These are phyloP conservation scores for Acorus calamus DNA, from an alignment of 106 monocot species.

Conservation along the genomic window DNA sequence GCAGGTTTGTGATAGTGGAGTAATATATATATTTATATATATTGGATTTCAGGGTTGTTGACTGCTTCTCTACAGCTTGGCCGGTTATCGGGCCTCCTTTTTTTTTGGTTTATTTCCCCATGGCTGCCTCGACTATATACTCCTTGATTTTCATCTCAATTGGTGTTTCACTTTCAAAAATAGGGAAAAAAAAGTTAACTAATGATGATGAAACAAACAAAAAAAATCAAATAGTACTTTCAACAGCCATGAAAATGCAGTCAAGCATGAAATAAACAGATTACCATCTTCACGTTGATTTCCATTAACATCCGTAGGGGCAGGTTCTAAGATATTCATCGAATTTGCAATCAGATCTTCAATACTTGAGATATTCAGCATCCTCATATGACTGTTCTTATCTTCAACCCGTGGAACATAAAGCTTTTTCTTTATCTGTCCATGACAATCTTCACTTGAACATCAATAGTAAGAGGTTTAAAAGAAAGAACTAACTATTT, in stretches of 20 bases:
- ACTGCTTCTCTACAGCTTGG: no score
- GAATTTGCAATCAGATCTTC: conserved; percentile 80
- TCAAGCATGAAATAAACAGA: background rate
- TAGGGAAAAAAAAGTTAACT: no score
- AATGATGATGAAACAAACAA: background rate
- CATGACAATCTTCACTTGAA: conserved; percentile 33
- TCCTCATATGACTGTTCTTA: conserved; percentile 85
- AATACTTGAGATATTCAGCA: conserved; percentile 61
- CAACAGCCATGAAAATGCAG: background rate
- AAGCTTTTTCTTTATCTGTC: conserved; percentile 55
- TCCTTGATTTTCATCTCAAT: no score
- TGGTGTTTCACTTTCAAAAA: no score
- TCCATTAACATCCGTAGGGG: conserved; percentile 47
- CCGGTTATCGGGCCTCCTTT: no score
- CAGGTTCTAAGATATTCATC: conserved; percentile 97
- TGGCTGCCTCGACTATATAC: no score
- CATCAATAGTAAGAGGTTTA: conserved; percentile 10
- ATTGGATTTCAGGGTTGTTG: no score
- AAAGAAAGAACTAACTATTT: background rate
- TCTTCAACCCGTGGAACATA: conserved; percentile 95
- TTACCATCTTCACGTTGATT: conserved; percentile 89
- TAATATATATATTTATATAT: no score
- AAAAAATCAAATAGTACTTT: background rate
- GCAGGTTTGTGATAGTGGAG: no score
- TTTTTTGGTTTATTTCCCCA: no score